Evolutionary conservation across 2,329 filamentous ascomycete species (phyloP).

Genomic region (Mariannaea elegans): DNA sequence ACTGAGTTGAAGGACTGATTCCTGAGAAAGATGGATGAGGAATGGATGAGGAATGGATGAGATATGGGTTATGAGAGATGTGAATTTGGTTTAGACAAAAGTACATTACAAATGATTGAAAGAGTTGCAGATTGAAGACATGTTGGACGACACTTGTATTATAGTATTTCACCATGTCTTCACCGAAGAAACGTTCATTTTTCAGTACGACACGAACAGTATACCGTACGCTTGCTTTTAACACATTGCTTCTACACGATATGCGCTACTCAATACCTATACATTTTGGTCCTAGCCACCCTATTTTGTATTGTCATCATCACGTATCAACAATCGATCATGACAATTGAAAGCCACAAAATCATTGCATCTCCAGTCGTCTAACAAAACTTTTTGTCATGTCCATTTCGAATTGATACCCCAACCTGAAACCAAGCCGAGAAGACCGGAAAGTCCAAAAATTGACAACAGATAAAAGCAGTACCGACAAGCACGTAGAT

Average conservation of each 20-base stretch:
- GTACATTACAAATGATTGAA: constrained; percentile 1
- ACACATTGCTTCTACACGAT: constrained; percentile 6
- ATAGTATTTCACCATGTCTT: too few relatives aligned
- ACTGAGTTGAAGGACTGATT: neutral
- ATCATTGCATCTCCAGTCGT: neutral
- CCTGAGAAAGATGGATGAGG: too few relatives aligned
- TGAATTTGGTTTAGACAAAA: constrained; percentile 22
- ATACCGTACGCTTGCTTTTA: too few relatives aligned
- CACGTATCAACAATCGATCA: constrained; percentile 9
- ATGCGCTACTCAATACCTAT: neutral
- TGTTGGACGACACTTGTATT: too few relatives aligned
- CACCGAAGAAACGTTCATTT: too few relatives aligned
- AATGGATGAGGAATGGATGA: neutral
- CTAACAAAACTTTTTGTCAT: neutral
- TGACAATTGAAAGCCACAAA: constrained; percentile 8
- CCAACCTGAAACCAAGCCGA: neutral
- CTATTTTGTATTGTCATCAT: constrained; percentile 13
- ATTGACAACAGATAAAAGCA: neutral
- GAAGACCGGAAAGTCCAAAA: neutral
- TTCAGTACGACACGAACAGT: too few relatives aligned
- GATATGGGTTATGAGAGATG: constrained; percentile 13
- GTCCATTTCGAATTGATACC: neutral
- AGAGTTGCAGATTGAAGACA: too few relatives aligned
- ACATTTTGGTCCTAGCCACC: constrained; percentile 8
- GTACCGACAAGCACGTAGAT: neutral